A percentile compares a stretch with the other conserved stretches of the same genome.
Conservation (phyloP, 2,329 filamentous ascomycete genomes). For the Cephalotrichum gorgonifer region DNA sequence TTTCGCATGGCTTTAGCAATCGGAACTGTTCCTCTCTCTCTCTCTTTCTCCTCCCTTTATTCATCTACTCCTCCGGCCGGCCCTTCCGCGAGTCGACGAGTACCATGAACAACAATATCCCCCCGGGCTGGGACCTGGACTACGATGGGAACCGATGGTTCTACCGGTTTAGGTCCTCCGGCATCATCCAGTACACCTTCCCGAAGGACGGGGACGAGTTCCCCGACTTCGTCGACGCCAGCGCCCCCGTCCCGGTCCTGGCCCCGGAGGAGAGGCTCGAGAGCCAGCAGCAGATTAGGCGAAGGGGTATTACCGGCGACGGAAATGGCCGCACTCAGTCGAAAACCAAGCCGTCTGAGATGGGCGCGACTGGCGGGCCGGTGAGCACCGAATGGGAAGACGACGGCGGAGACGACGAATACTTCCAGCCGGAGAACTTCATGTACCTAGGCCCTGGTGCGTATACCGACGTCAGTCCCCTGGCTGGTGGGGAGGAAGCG, state of each 20-base stretch:
- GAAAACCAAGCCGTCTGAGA: constrained; percentile 3
- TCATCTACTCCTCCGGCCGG: neutral
- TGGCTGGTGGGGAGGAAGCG: constrained; percentile 27
- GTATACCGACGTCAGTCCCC: constrained; percentile 33
- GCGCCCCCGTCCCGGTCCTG: constrained; percentile 25
- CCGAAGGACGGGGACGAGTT: constrained; percentile 48
- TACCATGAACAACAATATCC: constrained; percentile 24
- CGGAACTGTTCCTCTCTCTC: neutral
- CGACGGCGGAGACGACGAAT: constrained; percentile 21
- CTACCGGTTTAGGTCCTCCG: constrained; percentile 44
- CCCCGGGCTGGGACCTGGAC: constrained; percentile 45
- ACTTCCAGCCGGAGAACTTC: constrained; percentile 42
- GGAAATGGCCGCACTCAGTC: neutral
- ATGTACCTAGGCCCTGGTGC: constrained; percentile 39
- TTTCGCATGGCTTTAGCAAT: neutral
- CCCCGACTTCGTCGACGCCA: constrained; percentile 34
- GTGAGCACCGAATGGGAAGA: constrained; percentile 13
- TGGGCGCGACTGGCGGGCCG: constrained; percentile 12
- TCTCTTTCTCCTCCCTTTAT: neutral
- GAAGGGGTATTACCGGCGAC: constrained; percentile 13
- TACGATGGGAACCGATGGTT: constrained; percentile 49
- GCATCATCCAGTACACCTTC: constrained; percentile 44
- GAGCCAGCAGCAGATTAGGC: constrained; percentile 37
- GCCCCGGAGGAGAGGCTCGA: constrained; percentile 42
- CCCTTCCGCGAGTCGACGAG: neutral